Percentiles rank a stretch among this genome's conserved stretches.
Conservation (phyloP, 2,329 filamentous ascomycete genomes). For the Penicillium sp. region DNA sequence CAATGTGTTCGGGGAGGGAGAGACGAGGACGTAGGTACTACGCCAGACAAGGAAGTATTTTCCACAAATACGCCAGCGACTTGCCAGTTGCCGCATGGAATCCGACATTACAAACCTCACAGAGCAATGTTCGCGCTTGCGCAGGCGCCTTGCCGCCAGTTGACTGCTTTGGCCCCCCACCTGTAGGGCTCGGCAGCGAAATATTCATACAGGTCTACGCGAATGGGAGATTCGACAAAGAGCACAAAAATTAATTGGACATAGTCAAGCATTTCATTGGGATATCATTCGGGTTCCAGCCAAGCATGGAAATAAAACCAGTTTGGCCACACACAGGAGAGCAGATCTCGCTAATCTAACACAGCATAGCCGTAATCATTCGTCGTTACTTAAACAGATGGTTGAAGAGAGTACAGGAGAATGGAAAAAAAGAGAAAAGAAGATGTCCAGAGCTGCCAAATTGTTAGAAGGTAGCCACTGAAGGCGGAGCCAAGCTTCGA, state of each 20-base stretch:
- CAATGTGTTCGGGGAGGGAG: no score
- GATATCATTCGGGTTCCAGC: conserved; percentile 17
- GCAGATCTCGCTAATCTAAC: conserved; percentile 26
- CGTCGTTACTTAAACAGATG: conserved; percentile 18
- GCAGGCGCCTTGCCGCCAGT: no score
- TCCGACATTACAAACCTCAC: no score
- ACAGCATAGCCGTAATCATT: conserved; percentile 22
- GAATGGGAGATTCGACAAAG: background rate
- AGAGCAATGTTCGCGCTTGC: no score
- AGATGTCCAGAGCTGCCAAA: background rate
- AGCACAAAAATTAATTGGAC: background rate
- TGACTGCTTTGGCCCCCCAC: no score
- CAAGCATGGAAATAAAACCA: conserved; percentile 21
- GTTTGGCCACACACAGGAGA: conserved; percentile 21
- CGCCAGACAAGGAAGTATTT: no score
- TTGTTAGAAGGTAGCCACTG: background rate
- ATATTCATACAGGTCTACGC: background rate
- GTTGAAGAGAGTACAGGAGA: conserved; percentile 19
- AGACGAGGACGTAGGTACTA: no score
- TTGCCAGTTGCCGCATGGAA: no score
- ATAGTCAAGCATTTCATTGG: conserved; percentile 3
- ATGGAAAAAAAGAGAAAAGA: conserved; percentile 10
- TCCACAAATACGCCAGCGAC: no score
- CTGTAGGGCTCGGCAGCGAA: no score
- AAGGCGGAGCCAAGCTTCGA: background rate